These are phyloP conservation scores for Suillus americanus DNA, from an alignment of 768 basidiomycete genomes.

Conservation along the genomic window DNA sequence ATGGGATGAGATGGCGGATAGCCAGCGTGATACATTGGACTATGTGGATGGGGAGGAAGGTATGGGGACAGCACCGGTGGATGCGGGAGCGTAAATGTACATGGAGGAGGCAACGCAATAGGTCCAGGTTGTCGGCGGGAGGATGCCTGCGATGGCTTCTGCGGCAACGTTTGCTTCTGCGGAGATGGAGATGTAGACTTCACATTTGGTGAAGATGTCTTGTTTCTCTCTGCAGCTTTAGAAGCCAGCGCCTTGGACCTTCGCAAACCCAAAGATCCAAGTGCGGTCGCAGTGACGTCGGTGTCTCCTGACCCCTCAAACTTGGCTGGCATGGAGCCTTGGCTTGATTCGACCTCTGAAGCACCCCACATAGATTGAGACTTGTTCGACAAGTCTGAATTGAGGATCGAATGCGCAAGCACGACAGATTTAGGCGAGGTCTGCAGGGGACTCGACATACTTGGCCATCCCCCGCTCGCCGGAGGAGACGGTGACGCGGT, in stretches of 20 bases:
- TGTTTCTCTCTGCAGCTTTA: conserved; percentile 26
- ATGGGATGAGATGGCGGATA: conserved; percentile 27
- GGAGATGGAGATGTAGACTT: conserved; percentile 19
- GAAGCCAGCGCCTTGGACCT: conserved; percentile 25
- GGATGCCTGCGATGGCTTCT: conserved; percentile 19
- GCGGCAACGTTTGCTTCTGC: neutral
- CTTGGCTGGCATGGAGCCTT: conserved; percentile 12
- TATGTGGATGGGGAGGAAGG: conserved; percentile 28
- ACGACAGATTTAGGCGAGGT: conserved; percentile 7
- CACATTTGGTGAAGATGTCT: conserved; percentile 4
- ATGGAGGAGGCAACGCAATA: conserved; percentile 66
- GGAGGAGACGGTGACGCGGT: conserved; percentile 1
- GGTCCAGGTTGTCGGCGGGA: conserved; percentile 63
- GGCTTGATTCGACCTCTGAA: conserved; percentile 17
- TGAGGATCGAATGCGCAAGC: conserved; percentile 19
- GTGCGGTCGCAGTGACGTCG: conserved; percentile 19
- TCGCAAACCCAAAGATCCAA: conserved; percentile 30
- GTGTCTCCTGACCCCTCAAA: conserved; percentile 15
- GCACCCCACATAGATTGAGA: conserved; percentile 16
- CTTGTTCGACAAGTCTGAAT: conserved; percentile 5
- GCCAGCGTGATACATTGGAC: conserved; percentile 40
- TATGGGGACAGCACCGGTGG: conserved; percentile 33
- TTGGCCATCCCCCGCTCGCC: conserved; percentile 6
- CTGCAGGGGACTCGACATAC: conserved; percentile 5
- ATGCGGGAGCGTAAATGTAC: conserved; percentile 42